These are phyloP conservation scores for Oehlia diaphana DNA, from an alignment of 192 early-diverging fungal species.

Conservation along the genomic window DNA sequence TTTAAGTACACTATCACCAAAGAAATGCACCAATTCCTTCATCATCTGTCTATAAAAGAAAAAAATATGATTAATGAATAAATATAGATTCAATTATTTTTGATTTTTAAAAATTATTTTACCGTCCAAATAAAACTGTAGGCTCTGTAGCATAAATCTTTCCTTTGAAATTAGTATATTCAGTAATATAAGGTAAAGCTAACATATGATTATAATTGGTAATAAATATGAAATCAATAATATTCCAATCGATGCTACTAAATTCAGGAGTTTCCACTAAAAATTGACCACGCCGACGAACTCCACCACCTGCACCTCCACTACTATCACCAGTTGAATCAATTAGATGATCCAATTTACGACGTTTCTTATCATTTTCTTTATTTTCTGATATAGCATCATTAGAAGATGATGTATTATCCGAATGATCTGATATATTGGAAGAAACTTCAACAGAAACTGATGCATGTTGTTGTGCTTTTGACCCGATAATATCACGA, in stretches of 20 bases:
- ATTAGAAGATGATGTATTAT: no score
- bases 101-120: neutral
- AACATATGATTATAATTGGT: constrained; percentile 74
- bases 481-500: neutral
- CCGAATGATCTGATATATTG: neutral
- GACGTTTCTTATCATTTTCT: constrained; percentile 15
- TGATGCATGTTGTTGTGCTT: neutral
- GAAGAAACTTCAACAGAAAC: constrained; percentile 11
- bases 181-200: constrained; percentile 80
- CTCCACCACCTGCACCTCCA: neutral
- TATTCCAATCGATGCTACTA: constrained; percentile 60
- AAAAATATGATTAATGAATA: neutral
- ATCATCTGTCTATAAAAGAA: constrained; percentile 49
- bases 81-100: neutral
- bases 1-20: constrained; percentile 35
- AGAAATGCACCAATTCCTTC: constrained; percentile 61
- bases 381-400: neutral
- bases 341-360: neutral
- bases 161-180: constrained; percentile 77
- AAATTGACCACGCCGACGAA: constrained; percentile 27
- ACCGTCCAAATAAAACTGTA: constrained; percentile 75
- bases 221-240: constrained; percentile 75
- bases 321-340: neutral
- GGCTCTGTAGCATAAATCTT: constrained; percentile 81
- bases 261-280: constrained; percentile 50